These are phyloP conservation scores for Penicillium atrosanguineum DNA, from an alignment of 495 filamentous ascomycete species.

Conservation along the genomic window DNA sequence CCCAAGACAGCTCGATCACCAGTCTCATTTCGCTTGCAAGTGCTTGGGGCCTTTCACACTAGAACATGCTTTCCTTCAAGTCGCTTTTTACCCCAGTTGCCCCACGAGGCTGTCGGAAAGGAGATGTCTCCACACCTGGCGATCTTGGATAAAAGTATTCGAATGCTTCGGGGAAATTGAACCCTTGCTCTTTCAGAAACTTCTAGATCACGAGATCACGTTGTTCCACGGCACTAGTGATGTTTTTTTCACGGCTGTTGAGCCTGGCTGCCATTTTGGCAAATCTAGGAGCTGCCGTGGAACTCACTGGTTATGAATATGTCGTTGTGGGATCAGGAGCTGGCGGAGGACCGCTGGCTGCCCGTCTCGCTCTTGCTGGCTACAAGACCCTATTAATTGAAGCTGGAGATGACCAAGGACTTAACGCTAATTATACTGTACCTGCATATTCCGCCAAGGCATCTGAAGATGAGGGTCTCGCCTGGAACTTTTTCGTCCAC, in stretches of 20 bases:
- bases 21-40: conserved; percentile 9
- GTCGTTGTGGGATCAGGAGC: conserved; percentile 64
- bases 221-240: not conserved
- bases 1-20: not conserved
- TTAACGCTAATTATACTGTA: conserved; percentile 33
- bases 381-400: conserved; percentile 61
- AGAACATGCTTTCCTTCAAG: not conserved
- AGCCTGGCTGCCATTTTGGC: conserved; percentile 12
- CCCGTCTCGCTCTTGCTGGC: conserved; percentile 58
- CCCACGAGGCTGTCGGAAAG: not conserved
- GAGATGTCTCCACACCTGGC: no score
- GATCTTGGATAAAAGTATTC: no score
- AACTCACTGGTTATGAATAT: conserved; percentile 55
- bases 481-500: conserved; percentile 48
- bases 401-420: conserved; percentile 59
- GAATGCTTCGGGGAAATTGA: no score
- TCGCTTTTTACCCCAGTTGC: not conserved
- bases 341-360: conserved; percentile 62
- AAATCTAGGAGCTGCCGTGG: conserved; percentile 26
- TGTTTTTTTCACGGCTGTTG: conserved; percentile 6
- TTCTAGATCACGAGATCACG: not conserved
- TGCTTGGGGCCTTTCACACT: not conserved
- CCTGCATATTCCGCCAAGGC: conserved; percentile 35
- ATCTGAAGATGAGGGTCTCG: conserved; percentile 33
- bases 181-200: no score